These are phyloP conservation scores for Toxicodendron radicans DNA, from an alignment of 345 rosid species.

Conservation along the genomic window DNA sequence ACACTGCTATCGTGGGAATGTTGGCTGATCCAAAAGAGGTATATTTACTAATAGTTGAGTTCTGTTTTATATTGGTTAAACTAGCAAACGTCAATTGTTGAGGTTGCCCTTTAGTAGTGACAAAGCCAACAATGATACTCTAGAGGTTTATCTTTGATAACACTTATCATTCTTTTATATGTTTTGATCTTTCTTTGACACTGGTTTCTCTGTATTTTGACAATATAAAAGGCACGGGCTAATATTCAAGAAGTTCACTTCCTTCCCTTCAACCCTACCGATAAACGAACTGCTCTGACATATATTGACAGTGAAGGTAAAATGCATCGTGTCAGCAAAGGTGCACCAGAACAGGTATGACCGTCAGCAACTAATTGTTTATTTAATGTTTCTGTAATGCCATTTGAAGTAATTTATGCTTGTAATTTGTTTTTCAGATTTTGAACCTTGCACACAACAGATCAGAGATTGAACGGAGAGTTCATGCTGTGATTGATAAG, in stretches of 20 bases:
- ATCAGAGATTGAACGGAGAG: constrained; percentile 58
- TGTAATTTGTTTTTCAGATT: constrained; percentile 35
- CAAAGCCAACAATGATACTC: background rate
- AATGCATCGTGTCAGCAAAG: constrained; percentile 70
- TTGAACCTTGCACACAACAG: constrained; percentile 52
- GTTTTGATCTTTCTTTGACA: constrained; percentile 5
- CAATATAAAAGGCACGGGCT: constrained; percentile 47
- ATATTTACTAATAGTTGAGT: background rate
- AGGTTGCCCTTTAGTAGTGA: background rate
- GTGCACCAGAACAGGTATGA: constrained; percentile 67
- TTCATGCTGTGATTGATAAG: constrained; percentile 55
- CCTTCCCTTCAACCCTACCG: constrained; percentile 67
- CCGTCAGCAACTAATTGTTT: constrained; percentile 2
- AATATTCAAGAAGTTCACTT: constrained; percentile 63
- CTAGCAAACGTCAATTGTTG: too few species aligned
- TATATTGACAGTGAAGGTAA: constrained; percentile 47
- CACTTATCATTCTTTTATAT: background rate
- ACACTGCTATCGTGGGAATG: constrained; percentile 64
- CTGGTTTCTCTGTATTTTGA: constrained; percentile 13
- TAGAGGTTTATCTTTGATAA: background rate
- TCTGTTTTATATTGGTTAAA: too few species aligned
- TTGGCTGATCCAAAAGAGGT: constrained; percentile 75
- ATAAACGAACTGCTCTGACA: constrained; percentile 63
- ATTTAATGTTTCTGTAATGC: constrained; percentile 4
- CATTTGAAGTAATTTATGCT: constrained; percentile 13